phyloP scores from a whole-genome alignment of 176 grass and related monocot genomes.

The Bolboschoenus planiculmis region DNA sequence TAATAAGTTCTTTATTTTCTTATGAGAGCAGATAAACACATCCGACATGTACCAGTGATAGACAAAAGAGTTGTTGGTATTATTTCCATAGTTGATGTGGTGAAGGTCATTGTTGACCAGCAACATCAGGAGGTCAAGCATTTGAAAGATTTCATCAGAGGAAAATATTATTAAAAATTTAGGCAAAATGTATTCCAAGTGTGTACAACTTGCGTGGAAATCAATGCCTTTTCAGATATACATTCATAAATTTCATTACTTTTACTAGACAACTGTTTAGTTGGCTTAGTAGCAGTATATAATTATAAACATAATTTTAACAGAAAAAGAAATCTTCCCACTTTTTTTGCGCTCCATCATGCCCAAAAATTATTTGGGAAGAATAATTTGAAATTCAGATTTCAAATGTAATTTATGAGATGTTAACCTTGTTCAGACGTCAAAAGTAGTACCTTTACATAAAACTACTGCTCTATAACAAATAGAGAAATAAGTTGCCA shows the following conservation, averaged over 20 bases:
- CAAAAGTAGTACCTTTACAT: not conserved
- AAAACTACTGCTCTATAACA: not conserved
- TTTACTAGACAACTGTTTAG: not conserved
- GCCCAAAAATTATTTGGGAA: not conserved
- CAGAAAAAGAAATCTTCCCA: no score
- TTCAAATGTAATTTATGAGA: not conserved
- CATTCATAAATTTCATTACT: not conserved
- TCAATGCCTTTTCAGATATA: not conserved
- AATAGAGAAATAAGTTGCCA: not conserved
- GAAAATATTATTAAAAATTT: slow-evolving; percentile 64
- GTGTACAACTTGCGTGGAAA: not conserved
- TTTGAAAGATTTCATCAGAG: slow-evolving; percentile 67
- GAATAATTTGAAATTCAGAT: not conserved
- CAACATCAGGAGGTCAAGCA: slow-evolving; percentile 75
- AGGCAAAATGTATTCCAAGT: not conserved
- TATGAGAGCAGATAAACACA: slow-evolving; percentile 51
- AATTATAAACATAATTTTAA: no score
- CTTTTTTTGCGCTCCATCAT: not conserved
- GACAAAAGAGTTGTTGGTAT: slow-evolving; percentile 78
- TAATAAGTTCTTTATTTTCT: not conserved
- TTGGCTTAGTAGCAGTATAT: not conserved
- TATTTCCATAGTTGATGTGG: slow-evolving; percentile 71
- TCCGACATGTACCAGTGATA: slow-evolving; percentile 78
- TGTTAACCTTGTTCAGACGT: not conserved
- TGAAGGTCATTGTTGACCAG: slow-evolving; percentile 71